These are phyloP conservation scores for Sordariomycetes sp. DNA, from an alignment of 2,329 filamentous ascomycete species.

Conservation along the genomic window DNA sequence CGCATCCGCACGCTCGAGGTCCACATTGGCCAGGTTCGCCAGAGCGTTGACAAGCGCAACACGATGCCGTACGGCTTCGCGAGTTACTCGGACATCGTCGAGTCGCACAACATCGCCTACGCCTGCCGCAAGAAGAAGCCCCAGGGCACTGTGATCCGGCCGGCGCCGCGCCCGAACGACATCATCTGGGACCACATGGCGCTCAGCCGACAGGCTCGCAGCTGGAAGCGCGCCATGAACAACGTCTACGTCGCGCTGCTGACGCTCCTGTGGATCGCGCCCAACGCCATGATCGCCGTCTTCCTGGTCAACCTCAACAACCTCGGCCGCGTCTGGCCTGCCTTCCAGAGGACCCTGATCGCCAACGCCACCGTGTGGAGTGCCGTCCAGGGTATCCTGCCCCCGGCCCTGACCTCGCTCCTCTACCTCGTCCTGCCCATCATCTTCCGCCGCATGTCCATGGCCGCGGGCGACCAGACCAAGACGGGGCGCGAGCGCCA, in stretches of 20 bases:
- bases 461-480: constrained; percentile 75
- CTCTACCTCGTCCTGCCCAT: constrained; percentile 83
- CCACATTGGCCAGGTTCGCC: constrained; percentile 74
- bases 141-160: constrained; percentile 61
- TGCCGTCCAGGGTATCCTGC: constrained; percentile 81
- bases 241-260: constrained; percentile 74
- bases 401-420: constrained; percentile 77
- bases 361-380: constrained; percentile 63
- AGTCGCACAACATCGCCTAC: constrained; percentile 82
- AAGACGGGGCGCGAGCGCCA: constrained; percentile 90
- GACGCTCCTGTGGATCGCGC: constrained; percentile 78
- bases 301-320: constrained; percentile 83
- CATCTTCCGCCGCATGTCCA: constrained; percentile 79
- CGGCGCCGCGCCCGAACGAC: constrained; percentile 82
- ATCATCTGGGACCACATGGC: constrained; percentile 94
- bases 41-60: constrained; percentile 74
- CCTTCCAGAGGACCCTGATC: constrained; percentile 56
- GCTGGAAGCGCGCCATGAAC: constrained; percentile 66
- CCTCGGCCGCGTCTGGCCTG: constrained; percentile 67
- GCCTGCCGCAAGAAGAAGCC: constrained; percentile 71
- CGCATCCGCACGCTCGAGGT: constrained; percentile 75
- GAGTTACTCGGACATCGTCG: constrained; percentile 78
- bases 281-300: constrained; percentile 89
- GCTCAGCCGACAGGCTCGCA: constrained; percentile 55
- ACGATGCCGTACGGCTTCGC: constrained; percentile 90